Evolutionary conservation across 2,329 filamentous ascomycete genomes (phyloP), one percentile per base, ranked within the genome.

Genomic region (Escovopsis sp.): DNA sequence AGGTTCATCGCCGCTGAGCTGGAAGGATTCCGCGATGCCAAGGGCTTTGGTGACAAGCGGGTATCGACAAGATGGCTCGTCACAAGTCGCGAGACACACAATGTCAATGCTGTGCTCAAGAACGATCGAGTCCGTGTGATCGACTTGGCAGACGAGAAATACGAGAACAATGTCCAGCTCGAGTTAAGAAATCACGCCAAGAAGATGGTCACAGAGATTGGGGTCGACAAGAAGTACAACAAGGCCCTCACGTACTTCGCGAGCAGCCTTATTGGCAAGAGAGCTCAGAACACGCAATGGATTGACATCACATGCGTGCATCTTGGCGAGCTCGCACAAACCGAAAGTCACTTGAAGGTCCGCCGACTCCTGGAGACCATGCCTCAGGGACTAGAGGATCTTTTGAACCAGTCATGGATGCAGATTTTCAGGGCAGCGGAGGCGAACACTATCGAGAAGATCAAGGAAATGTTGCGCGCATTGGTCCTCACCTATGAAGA

Each of bases 221-320:
- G 54, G 0, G 42, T 44, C 9, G 42, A 50, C 10, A 62, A 61
- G 35, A 52, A 54, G 0, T 62, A 62, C 36, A 62, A 57, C 37
- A 58, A 55, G 33, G 60, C 60, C 1, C 48, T 62, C 2, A 48
- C 56, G 4, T 62, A 61, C 38, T 62, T 58, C 36, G 57, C 55
- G 1, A 57, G 56, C 27, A 62, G 58, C 34, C 44, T 62, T 3
- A 58, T 62, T 5, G 60, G 58, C 0, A 57, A 51, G 26, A 49
- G 60, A 23, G 60, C 60, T 0, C 57, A 60, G 7, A 62, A 60
- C 33, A 61, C 56, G 0, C 58, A 61, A 19, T 62, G 60, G 60
- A 61, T 62, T 19, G 58, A 62, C 18, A 60, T 62, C 3, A 57
- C 58, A 2, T 59, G 54, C 23, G 52, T 60, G 34, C 58, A 60